Evolutionary conservation across 1,284 basidiomycete species (phyloP).

Genomic region (Puccinia novopanici): DNA sequence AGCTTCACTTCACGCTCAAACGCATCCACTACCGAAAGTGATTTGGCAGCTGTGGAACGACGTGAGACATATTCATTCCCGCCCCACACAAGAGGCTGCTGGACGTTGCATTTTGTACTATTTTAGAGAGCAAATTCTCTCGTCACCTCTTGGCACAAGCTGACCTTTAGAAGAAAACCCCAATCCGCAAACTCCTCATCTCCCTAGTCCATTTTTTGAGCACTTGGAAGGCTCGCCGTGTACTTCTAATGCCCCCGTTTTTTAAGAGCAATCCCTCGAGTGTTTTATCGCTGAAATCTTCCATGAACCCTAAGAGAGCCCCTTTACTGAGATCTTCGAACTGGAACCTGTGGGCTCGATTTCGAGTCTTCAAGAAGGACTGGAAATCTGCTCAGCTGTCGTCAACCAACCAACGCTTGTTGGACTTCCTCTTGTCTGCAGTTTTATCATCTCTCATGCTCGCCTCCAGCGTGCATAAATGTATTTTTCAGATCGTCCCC

Average conservation of each 20-base stretch:
- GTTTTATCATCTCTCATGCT: too few species aligned
- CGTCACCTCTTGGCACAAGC: not conserved
- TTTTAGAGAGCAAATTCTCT: not conserved
- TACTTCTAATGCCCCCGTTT: not conserved
- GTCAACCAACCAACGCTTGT: too few species aligned
- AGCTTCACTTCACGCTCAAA: conserved; percentile 50
- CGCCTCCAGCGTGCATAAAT: too few species aligned
- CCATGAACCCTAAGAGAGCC: not conserved
- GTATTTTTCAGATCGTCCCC: too few species aligned
- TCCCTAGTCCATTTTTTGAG: not conserved
- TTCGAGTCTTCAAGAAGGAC: too few species aligned
- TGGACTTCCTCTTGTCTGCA: too few species aligned
- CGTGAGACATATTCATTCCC: not conserved
- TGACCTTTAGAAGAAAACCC: not conserved
- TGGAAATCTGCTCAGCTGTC: too few species aligned
- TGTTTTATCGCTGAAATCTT: not conserved
- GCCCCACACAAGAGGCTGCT: not conserved
- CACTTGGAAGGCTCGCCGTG: conserved; percentile 38
- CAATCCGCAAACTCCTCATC: not conserved
- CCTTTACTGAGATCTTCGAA: too few species aligned
- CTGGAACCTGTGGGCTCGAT: too few species aligned
- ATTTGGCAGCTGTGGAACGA: not conserved
- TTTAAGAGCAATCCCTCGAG: not conserved
- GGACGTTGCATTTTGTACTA: not conserved
- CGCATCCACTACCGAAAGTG: conserved; percentile 50